Evolutionary conservation across 208 protist species (phyloP), one percentile per base, ranked within the genome.

Genomic region (Endotrypanum monterogeii): DNA sequence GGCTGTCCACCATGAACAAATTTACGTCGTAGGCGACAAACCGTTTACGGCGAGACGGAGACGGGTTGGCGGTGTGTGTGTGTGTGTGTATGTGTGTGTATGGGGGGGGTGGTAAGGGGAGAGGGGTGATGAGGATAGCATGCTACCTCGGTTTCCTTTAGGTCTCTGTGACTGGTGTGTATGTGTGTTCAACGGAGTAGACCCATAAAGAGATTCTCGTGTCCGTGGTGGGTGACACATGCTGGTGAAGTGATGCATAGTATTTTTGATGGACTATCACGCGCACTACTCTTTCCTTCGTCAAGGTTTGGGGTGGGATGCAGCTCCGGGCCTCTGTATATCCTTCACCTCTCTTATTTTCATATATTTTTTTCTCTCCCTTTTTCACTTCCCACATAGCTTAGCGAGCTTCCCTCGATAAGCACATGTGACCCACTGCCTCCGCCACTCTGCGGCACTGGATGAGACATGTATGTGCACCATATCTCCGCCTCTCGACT

Each of bases 1-100:
- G 94, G 94, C 88, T 97, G 41, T 74, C 76, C 54, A 78, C 63
- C 44, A 87, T 97, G 73, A 88, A 90, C 79, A 84, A 89, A 70
- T 95, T 97, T 68, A 82, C 89, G 1, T 83, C 88, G 51, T 97
- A 79, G 67, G 30, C 3, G 6, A 25, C 30, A 39, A 25, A 32
- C 25, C 11, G 32, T 39, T 50, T 48, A 18, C 12, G 39, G 23
- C 25, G 30, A 35, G 30, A 14, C 20, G 35, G 30, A 23, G 30
- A 30, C 14, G 30, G n/a, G n/a, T n/a, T n/a, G n/a, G n/a, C n/a
- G n/a, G n/a, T n/a, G n/a, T n/a, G n/a, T n/a, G n/a, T n/a, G n/a
- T n/a, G n/a, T n/a, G n/a, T n/a, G n/a, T n/a, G n/a, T n/a, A n/a
- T n/a, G n/a, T n/a, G n/a, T n/a, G n/a, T n/a, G n/a, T n/a, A n/a